phyloP scores from a whole-genome alignment of 306 rosid genomes.

The Prunus padus region DNA sequence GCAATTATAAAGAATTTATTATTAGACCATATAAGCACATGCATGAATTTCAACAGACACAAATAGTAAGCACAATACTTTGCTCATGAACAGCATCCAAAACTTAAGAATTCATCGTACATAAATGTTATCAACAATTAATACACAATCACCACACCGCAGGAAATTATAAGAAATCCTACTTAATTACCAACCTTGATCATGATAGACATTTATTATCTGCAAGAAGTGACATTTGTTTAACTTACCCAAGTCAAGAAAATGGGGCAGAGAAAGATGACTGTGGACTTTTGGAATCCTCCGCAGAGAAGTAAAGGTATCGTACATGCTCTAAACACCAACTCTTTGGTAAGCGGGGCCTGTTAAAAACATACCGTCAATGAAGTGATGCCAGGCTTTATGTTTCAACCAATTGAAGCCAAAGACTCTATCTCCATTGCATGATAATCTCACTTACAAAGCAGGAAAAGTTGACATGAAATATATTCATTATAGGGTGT shows the following conservation, averaged over 20 bases:
- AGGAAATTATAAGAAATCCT: neutral
- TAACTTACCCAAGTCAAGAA: conserved; percentile 85
- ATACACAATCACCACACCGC: neutral
- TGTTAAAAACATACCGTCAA: conserved; percentile 32
- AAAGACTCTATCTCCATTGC: neutral
- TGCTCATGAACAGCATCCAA: conserved; percentile 1
- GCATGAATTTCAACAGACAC: neutral
- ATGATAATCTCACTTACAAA: neutral
- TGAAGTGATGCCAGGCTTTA: neutral
- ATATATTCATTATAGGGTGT: neutral
- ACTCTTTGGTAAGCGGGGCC: conserved; percentile 91
- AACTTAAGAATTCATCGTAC: too few species aligned
- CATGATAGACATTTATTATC: conserved; percentile 3
- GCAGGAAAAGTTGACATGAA: neutral
- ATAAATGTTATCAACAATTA: neutral
- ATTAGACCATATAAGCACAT: too few species aligned
- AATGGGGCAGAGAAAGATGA: conserved; percentile 70
- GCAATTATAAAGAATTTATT: too few species aligned
- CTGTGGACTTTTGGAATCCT: conserved; percentile 57
- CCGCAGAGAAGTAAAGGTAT: conserved; percentile 88
- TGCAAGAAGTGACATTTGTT: conserved; percentile 7
- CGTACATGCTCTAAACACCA: conserved; percentile 97
- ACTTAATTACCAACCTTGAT: neutral
- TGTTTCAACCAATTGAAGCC: conserved; percentile 10
- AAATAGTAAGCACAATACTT: neutral